A percentile compares a stretch with the other conserved stretches of the same genome.
phyloP scores from a whole-genome alignment of 495 filamentous ascomycete genomes.

The Amphirosellinia nigrospora region DNA sequence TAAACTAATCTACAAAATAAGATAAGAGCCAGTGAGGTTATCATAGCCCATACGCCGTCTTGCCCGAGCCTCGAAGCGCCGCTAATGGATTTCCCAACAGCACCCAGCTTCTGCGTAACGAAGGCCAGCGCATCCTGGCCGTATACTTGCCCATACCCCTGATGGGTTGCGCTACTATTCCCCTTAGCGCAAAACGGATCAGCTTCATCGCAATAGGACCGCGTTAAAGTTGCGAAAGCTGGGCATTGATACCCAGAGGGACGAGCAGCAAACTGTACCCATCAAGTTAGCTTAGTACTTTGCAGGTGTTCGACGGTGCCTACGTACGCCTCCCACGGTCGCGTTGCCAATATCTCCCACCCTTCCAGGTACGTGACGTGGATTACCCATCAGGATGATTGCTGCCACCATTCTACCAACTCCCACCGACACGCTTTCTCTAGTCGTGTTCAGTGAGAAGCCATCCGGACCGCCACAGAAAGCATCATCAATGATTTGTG shows the following conservation, averaged over 20 bases:
- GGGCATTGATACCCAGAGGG: slow-evolving; percentile 60
- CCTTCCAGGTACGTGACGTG: slow-evolving; percentile 56
- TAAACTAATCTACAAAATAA: background rate
- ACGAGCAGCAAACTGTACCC: slow-evolving; percentile 59
- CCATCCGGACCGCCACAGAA: slow-evolving; percentile 65
- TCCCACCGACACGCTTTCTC: slow-evolving; percentile 51
- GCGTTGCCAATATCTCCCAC: slow-evolving; percentile 65
- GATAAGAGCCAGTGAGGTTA: background rate
- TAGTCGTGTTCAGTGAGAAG: slow-evolving; percentile 52
- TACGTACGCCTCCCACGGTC: slow-evolving; percentile 58
- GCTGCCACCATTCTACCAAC: slow-evolving; percentile 59
- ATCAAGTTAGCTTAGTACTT: slow-evolving; percentile 4
- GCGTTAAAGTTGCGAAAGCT: slow-evolving; percentile 55
- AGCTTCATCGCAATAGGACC: slow-evolving; percentile 63
- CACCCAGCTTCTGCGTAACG: slow-evolving; percentile 52
- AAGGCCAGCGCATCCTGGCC: slow-evolving; percentile 59
- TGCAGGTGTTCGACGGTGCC: background rate
- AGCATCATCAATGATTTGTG: slow-evolving; percentile 65
- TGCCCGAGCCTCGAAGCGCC: background rate
- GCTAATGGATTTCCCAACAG: background rate
- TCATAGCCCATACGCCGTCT: background rate
- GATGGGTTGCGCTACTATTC: slow-evolving; percentile 57
- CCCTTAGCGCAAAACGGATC: slow-evolving; percentile 70
- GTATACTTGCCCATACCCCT: slow-evolving; percentile 63
- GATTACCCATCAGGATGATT: slow-evolving; percentile 66